phyloP scores from a whole-genome alignment of 768 basidiomycete genomes.

The Calocybe cyanea region DNA sequence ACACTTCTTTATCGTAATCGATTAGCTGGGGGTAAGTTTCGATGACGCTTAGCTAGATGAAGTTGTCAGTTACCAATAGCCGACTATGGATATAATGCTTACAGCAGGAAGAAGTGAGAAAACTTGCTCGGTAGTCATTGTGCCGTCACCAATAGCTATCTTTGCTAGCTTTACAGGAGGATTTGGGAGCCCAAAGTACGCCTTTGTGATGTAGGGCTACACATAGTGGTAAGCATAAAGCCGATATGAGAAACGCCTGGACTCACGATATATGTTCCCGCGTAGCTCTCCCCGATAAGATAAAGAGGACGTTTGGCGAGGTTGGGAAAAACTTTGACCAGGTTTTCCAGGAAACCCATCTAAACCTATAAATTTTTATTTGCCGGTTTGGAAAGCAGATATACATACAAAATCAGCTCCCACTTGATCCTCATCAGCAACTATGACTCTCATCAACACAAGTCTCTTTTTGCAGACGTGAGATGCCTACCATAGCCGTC shows the following conservation, averaged over 20 bases:
- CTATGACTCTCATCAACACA: conserved; percentile 21
- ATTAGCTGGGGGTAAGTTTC: conserved; percentile 78
- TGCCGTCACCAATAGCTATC: conserved; percentile 69
- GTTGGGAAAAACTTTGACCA: conserved; percentile 72
- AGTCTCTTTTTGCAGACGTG: neutral
- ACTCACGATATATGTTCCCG: conserved; percentile 66
- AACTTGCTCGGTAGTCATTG: conserved; percentile 47
- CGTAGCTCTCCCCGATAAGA: conserved; percentile 72
- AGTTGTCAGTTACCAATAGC: conserved; percentile 1
- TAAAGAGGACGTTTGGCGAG: conserved; percentile 63
- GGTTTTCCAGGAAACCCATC: conserved; percentile 70
- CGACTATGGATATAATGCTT: conserved; percentile 15
- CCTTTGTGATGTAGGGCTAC: conserved; percentile 73
- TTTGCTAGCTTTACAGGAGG: conserved; percentile 68
- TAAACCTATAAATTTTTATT: conserved; percentile 20
- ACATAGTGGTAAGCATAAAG: conserved; percentile 1
- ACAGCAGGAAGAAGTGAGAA: conserved; percentile 57
- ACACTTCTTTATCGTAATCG: conserved; percentile 63
- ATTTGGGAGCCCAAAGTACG: conserved; percentile 57
- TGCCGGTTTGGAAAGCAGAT: neutral
- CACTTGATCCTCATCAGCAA: conserved; percentile 63
- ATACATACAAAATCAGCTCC: conserved; percentile 48
- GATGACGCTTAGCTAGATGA: conserved; percentile 45
- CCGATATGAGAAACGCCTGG: neutral
- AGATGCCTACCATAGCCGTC: conserved; percentile 50